Evolutionary conservation across 108 stramenopile genomes (phyloP).

Genomic region (Pseudonitzschia pungens): DNA sequence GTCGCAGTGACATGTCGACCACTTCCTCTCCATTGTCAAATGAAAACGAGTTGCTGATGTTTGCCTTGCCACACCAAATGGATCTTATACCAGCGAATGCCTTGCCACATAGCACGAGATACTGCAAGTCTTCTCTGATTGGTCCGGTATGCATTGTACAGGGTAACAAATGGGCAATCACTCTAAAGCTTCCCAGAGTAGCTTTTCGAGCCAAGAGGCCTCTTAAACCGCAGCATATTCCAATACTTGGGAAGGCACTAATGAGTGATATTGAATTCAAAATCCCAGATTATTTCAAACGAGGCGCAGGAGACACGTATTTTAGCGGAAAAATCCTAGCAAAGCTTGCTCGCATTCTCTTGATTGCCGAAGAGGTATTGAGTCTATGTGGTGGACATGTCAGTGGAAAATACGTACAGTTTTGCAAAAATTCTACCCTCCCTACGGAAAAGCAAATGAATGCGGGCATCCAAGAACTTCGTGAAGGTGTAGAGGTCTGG

Average conservation of each 20-base stretch:
- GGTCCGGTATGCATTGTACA: conserved; percentile 45
- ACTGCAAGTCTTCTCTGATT: conserved; percentile 38
- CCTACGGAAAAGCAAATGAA: conserved; percentile 50
- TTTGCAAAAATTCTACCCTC: conserved; percentile 48
- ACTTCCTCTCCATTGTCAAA: neutral
- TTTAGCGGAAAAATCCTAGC: conserved; percentile 93
- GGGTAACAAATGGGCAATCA: conserved; percentile 39
- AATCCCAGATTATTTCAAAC: conserved; percentile 69
- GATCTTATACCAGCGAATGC: conserved; percentile 20
- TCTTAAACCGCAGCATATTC: conserved; percentile 43
- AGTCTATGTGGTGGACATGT: conserved; percentile 47
- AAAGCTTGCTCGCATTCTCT: conserved; percentile 85
- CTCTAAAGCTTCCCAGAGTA: conserved; percentile 41
- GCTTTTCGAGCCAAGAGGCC: conserved; percentile 66
- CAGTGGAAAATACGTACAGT: conserved; percentile 34
- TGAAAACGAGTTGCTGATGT: conserved; percentile 52
- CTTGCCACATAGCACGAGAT: conserved; percentile 15
- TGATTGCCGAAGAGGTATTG: conserved; percentile 75
- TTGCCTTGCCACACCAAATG: conserved; percentile 77
- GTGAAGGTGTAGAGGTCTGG: conserved; percentile 79
- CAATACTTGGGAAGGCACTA: conserved; percentile 48
- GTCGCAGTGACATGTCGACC: conserved; percentile 12
- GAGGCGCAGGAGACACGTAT: conserved; percentile 95
- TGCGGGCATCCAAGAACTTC: conserved; percentile 52
- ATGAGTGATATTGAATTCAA: conserved; percentile 55